Evolutionary conservation across 2,329 filamentous ascomycete genomes (phyloP).

Genomic region (Fusarium sp.): DNA sequence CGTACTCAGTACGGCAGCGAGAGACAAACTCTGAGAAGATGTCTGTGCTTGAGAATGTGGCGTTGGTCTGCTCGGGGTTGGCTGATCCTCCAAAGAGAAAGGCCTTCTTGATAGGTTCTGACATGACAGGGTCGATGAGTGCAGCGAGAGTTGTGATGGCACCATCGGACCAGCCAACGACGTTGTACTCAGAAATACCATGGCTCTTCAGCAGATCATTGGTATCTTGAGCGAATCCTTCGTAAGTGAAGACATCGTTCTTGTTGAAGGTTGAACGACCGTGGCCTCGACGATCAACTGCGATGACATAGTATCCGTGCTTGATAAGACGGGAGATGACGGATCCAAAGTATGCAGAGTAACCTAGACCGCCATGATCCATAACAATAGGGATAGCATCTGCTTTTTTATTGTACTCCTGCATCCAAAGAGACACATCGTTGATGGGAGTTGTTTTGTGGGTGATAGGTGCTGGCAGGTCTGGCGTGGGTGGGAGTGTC

Average conservation of each 20-base stretch:
- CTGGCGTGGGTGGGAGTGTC: conserved; percentile 51
- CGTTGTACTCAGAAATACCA: conserved; percentile 46
- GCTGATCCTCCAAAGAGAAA: conserved; percentile 52
- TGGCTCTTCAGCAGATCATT: conserved; percentile 44
- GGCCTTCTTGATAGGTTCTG: conserved; percentile 49
- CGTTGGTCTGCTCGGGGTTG: conserved; percentile 48
- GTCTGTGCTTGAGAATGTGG: conserved; percentile 45
- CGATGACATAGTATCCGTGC: conserved; percentile 51
- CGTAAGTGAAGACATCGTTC: conserved; percentile 51
- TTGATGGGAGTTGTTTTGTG: conserved; percentile 46
- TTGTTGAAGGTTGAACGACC: conserved; percentile 51
- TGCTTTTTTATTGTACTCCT: conserved; percentile 51
- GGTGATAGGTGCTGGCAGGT: conserved; percentile 48
- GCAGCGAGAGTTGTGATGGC: conserved; percentile 51
- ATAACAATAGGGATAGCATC: conserved; percentile 50
- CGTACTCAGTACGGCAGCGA: conserved; percentile 51
- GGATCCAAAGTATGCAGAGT: conserved; percentile 53
- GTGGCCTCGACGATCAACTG: conserved; percentile 54
- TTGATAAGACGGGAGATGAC: conserved; percentile 49
- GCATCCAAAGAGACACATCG: conserved; percentile 53
- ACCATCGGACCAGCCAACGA: conserved; percentile 56
- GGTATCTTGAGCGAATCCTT: conserved; percentile 51
- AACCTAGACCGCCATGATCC: conserved; percentile 53
- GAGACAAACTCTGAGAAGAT: conserved; percentile 49
- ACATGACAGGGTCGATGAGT: conserved; percentile 46